Evolutionary conservation across 2,329 filamentous ascomycete genomes (phyloP), one percentile per base, ranked within the genome.

Genomic region (Aspergillus puulaauensis): DNA sequence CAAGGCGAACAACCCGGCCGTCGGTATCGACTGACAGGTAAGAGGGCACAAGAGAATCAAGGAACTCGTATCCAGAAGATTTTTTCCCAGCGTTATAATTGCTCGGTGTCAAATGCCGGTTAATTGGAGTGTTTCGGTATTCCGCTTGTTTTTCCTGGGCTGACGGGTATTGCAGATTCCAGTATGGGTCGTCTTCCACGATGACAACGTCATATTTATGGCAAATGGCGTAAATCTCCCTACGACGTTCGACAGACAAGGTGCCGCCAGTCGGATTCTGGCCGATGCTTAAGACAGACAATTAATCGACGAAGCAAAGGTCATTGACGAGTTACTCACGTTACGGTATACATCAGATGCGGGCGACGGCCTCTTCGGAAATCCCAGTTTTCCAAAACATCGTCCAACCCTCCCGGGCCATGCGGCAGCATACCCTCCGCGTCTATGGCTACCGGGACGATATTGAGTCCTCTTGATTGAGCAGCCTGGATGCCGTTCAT

Each of bases 171-270:
- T 97, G 93, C 8, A 98, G 81, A 73, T 95, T 93, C 90, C 91
- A 97, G 78, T 97, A 97, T 6, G 93, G 93, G 61, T 97, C 93
- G 67, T 98, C 93, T 74, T 98, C 93, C 61, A 96, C 78, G 63
- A 97, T 96, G 68, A 97, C 84, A 61, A 97, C 84, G 73, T 97
- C 92, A 76, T 91, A 96, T 70, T 88, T 84, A 71, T 86, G 86
- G 75, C 90, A 95, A 14, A 97, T 72, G 17, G 82, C 84, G 70
- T 97, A 97, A 27, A 97, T 83, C 52, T 92, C 86, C 66, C 85
- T 89, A 55, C 90, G 85, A 41, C 93, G 86, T 67, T 88, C 77
- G 9, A 95, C 72, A 3, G 89, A 87, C 2, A 96, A 80, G 3
- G 90, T 86, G 33, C 89, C 87, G 31, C 90, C 88, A 0, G 91